Evolutionary conservation across 164 flowering plant species (phyloP).

Genomic region (Aristolochia fimbriata): DNA sequence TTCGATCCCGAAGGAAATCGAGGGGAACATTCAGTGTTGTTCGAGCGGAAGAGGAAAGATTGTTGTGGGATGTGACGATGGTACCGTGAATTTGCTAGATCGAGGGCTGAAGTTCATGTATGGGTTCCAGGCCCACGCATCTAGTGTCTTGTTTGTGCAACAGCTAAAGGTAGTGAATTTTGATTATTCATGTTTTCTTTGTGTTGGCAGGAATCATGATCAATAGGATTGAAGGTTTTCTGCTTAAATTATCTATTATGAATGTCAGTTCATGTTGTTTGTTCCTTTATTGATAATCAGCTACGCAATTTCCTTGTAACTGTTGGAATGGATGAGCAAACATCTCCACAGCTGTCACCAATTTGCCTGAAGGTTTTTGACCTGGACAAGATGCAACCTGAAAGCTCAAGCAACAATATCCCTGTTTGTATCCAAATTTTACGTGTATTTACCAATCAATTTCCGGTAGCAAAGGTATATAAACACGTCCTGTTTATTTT

Average conservation of each 20-base stretch:
- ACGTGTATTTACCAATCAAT: slow-evolving; percentile 82
- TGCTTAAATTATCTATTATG: neutral
- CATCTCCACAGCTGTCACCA: slow-evolving; percentile 60
- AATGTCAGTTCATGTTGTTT: slow-evolving; percentile 1
- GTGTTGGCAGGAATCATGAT: neutral
- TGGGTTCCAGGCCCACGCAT: slow-evolving; percentile 73
- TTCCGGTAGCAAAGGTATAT: slow-evolving; percentile 83
- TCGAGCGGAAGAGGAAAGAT: slow-evolving; percentile 85
- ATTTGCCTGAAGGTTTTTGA: slow-evolving; percentile 85
- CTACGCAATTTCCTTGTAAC: slow-evolving; percentile 84
- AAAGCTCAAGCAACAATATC: slow-evolving; percentile 65
- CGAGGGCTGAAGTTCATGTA: slow-evolving; percentile 78
- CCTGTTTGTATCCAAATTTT: slow-evolving; percentile 85
- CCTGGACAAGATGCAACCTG: slow-evolving; percentile 78
- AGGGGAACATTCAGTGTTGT: slow-evolving; percentile 55
- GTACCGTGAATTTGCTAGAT: slow-evolving; percentile 65
- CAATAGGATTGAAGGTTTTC: too few relatives aligned
- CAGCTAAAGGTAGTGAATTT: slow-evolving; percentile 71
- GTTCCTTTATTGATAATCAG: slow-evolving; percentile 26
- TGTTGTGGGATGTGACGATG: slow-evolving; percentile 71
- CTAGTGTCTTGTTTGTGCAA: slow-evolving; percentile 70
- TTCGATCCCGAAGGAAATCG: slow-evolving; percentile 54
- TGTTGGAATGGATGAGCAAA: slow-evolving; percentile 83
- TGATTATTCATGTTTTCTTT: neutral
- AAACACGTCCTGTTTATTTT: neutral